A percentile compares a stretch with the other conserved stretches of the same genome.
Evolutionary conservation across 164 flowering plant genomes (phyloP).

Genomic region (Piper longum): DNA sequence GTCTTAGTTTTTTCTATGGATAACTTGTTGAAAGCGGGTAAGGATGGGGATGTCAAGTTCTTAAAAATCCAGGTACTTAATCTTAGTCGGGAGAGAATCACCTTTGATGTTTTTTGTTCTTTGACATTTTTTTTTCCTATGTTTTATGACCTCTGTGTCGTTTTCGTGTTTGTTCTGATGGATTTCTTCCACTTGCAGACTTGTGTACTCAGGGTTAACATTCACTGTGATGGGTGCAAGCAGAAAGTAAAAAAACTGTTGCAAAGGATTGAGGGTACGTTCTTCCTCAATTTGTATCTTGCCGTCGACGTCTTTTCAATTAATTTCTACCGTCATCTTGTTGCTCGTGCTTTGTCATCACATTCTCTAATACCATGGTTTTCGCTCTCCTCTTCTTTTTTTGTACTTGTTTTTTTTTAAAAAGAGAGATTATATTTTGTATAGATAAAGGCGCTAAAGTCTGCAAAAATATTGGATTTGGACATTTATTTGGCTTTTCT

Average conservation of each 20-base stretch:
- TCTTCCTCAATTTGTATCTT: not conserved
- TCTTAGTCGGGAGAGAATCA: conserved; percentile 2
- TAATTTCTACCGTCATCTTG: no score
- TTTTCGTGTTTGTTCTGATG: conserved; percentile 7
- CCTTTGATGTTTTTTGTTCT: not conserved
- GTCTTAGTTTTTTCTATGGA: not conserved
- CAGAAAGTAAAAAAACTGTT: conserved; percentile 76
- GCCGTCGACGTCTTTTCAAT: not conserved
- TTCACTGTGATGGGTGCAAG: conserved; percentile 86
- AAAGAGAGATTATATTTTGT: no score
- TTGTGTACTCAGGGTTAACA: conserved; percentile 73
- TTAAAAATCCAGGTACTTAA: conserved; percentile 65
- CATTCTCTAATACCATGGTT: not conserved
- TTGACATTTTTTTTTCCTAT: conserved; percentile 1
- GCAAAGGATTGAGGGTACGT: conserved; percentile 70
- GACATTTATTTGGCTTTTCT: no score
- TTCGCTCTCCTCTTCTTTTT: not conserved
- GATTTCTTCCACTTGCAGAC: conserved; percentile 44
- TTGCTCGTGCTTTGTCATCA: not conserved
- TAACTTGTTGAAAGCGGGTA: conserved; percentile 36
- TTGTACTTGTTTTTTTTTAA: not conserved
- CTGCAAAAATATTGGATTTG: conserved; percentile 23
- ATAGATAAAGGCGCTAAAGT: no score
- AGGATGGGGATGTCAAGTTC: conserved; percentile 41
- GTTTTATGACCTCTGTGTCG: not conserved